Evolutionary conservation across 805 yeast genomes (phyloP).

Genomic region (Scheffersomyces stipitis): DNA sequence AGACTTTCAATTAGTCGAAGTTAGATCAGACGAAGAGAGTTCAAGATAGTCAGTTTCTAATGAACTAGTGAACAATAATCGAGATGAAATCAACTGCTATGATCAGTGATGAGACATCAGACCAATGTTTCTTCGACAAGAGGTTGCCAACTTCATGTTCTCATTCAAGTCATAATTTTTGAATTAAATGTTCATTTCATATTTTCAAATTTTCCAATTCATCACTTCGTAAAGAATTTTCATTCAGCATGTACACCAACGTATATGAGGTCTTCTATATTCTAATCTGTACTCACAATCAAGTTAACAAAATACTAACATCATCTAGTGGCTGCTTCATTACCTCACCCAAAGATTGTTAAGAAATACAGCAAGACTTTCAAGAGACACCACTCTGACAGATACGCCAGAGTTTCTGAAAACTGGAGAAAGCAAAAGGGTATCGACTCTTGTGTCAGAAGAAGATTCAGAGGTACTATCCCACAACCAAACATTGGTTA

Average conservation of each 20-base stretch:
- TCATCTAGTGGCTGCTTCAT: constrained; percentile 82
- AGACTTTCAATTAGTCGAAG: no score
- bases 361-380: constrained; percentile 98
- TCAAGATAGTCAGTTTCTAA: no score
- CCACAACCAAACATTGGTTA: constrained; percentile 99
- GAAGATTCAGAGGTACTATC: constrained; percentile 99
- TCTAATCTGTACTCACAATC: not conserved
- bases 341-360: constrained; percentile 99
- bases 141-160: no score
- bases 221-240: no score
- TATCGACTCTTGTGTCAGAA: constrained; percentile 99
- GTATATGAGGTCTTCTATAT: not conserved
- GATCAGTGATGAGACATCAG: no score
- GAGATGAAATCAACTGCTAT: no score
- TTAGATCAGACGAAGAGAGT: no score
- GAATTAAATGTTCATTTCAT: no score
- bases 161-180: no score
- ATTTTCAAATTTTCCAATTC: no score
- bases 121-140: no score
- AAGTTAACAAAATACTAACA: constrained; percentile 19
- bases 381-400: constrained; percentile 99
- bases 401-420: constrained; percentile 97
- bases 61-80: no score
- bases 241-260: not conserved
- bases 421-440: constrained; percentile 99